These are phyloP conservation scores for Gossypium raimondii DNA, from an alignment of 345 rosid genomes.

Conservation along the genomic window DNA sequence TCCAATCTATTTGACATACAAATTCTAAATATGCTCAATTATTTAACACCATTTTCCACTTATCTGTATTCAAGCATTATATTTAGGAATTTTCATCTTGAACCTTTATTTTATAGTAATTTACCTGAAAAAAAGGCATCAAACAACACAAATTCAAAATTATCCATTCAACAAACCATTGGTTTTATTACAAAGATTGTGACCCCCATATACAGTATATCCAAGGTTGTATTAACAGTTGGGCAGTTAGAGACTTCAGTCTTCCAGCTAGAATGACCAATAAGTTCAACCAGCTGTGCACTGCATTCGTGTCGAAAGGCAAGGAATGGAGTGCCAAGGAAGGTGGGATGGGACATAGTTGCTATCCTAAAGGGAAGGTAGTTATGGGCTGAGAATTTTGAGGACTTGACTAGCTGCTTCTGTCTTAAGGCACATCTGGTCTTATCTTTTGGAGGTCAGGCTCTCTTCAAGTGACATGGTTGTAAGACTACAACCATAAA, in stretches of 20 bases:
- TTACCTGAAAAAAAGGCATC: background rate
- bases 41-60: background rate
- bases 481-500: background rate
- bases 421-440: background rate
- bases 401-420: background rate
- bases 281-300: background rate
- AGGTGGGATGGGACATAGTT: background rate
- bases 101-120: background rate
- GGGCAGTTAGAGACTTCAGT: background rate
- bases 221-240: too few species aligned
- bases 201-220: background rate
- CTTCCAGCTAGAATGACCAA: background rate
- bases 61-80: background rate
- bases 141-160: background rate
- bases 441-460: background rate
- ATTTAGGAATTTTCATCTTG: background rate
- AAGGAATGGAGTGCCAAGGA: background rate
- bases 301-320: background rate
- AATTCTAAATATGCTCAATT: background rate
- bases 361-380: background rate
- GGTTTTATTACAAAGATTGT: background rate
- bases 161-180: background rate
- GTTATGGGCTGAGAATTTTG: background rate
- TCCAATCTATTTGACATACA: background rate
- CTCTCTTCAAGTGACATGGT: background rate